Conservation (phyloP, 1,139 yeast genomes). For the Casaregolazyma suthepensis region DNA sequence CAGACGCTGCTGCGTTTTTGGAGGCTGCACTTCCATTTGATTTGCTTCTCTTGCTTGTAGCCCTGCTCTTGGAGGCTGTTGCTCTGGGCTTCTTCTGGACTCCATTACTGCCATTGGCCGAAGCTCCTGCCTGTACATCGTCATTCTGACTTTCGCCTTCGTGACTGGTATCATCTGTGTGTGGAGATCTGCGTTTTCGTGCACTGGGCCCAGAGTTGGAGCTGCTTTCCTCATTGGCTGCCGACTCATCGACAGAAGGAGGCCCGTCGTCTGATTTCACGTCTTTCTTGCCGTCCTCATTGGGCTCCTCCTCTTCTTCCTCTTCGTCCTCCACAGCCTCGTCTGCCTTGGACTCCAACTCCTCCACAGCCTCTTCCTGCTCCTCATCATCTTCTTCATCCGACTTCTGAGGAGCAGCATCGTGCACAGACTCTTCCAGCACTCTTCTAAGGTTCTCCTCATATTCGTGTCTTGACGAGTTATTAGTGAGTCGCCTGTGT, state of each 20-base stretch:
- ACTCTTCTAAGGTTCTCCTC: conserved; percentile 67
- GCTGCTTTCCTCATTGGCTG: not conserved
- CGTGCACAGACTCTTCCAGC: conserved; percentile 62
- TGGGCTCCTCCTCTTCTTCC: not conserved
- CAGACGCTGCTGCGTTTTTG: not conserved
- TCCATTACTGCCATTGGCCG: not conserved
- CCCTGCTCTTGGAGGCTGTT: not conserved
- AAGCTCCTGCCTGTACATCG: not conserved
- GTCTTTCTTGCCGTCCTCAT: not conserved
- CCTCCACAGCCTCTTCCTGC: not conserved
- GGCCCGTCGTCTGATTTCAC: not conserved
- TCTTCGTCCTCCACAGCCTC: not conserved
- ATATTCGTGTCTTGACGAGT: conserved; percentile 45
- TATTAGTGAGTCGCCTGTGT: conserved; percentile 29
- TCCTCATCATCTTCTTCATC: conserved; percentile 2
- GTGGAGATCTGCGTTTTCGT: not conserved
- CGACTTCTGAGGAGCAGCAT: conserved; percentile 19
- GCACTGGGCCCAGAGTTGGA: not conserved
- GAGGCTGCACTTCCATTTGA: not conserved
- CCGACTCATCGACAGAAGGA: not conserved
- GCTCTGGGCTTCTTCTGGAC: not conserved
- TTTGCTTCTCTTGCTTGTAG: conserved; percentile 1
- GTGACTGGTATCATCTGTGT: not conserved
- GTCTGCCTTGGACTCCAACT: not conserved
- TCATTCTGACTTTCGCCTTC: not conserved